phyloP scores from a whole-genome alignment of 768 basidiomycete species.

The Leccinellum luteum region DNA sequence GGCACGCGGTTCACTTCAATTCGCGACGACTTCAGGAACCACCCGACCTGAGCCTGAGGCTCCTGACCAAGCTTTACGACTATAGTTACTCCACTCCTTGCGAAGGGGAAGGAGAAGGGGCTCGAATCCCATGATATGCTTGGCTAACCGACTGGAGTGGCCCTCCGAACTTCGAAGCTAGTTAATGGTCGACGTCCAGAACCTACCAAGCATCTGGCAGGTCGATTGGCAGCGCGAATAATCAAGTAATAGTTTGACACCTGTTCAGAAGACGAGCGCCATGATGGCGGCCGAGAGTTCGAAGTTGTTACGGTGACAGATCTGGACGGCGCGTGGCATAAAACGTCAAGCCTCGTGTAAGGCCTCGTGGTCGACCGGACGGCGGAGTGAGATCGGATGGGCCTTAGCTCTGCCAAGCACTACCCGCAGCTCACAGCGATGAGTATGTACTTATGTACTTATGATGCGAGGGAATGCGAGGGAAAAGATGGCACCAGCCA shows the following conservation, averaged over 20 bases:
- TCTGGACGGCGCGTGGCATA: background rate
- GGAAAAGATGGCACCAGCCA: background rate
- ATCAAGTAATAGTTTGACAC: background rate
- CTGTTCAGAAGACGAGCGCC: background rate
- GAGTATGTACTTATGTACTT: no score
- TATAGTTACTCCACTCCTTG: background rate
- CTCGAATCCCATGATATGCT: no score
- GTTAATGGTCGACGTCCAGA: background rate
- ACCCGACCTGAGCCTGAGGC: background rate
- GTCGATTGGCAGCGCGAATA: background rate
- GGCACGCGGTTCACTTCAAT: no score
- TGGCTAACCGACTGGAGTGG: no score
- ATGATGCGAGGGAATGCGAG: background rate
- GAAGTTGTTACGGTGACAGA: background rate
- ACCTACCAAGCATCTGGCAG: background rate
- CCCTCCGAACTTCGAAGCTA: no score
- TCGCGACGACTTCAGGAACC: background rate
- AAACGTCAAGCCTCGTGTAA: background rate
- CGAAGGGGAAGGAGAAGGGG: background rate
- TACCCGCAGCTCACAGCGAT: no score
- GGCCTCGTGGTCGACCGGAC: background rate
- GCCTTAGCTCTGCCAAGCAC: no score
- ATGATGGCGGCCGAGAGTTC: background rate
- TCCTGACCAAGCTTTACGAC: no score
- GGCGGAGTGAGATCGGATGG: background rate